phyloP scores from a whole-genome alignment of 2,329 filamentous ascomycete genomes.

The Aspergillus quadricinctus region DNA sequence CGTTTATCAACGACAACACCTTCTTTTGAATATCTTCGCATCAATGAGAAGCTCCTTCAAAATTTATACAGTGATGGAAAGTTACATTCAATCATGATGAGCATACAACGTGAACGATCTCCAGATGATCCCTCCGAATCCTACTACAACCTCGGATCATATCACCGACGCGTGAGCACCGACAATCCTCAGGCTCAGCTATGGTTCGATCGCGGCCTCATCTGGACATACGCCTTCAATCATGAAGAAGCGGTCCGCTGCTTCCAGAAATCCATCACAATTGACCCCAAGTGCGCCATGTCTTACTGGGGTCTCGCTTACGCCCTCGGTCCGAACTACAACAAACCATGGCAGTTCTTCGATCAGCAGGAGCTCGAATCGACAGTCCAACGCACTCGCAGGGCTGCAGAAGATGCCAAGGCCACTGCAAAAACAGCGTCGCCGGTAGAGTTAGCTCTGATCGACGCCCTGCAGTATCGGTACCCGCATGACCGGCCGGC shows the following conservation, averaged over 20 bases:
- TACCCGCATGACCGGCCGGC: conserved; percentile 54
- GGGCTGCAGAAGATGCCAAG: conserved; percentile 44
- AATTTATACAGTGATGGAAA: not conserved
- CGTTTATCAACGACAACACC: too few relatives aligned
- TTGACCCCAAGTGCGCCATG: conserved; percentile 35
- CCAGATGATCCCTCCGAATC: not conserved
- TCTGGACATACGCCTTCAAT: conserved; percentile 38
- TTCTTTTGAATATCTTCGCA: not conserved
- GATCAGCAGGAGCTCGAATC: conserved; percentile 55
- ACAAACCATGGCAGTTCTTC: conserved; percentile 73
- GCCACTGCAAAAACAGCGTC: conserved; percentile 33
- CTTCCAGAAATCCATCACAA: conserved; percentile 32
- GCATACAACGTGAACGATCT: not conserved
- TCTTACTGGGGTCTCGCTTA: conserved; percentile 52
- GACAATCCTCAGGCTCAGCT: conserved; percentile 22
- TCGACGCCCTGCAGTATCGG: conserved; percentile 58
- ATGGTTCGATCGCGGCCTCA: conserved; percentile 33
- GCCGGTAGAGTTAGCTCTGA: conserved; percentile 58
- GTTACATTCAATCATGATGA: not conserved
- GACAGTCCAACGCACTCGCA: conserved; percentile 46
- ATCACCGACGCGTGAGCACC: conserved; percentile 31
- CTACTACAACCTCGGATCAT: conserved; percentile 31
- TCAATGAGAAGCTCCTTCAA: not conserved
- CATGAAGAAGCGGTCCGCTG: conserved; percentile 37
- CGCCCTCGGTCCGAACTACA: conserved; percentile 70